Base-by-base conservation (phyloP, 257 asterid species). In the Voacanga thouarsii region DNA sequence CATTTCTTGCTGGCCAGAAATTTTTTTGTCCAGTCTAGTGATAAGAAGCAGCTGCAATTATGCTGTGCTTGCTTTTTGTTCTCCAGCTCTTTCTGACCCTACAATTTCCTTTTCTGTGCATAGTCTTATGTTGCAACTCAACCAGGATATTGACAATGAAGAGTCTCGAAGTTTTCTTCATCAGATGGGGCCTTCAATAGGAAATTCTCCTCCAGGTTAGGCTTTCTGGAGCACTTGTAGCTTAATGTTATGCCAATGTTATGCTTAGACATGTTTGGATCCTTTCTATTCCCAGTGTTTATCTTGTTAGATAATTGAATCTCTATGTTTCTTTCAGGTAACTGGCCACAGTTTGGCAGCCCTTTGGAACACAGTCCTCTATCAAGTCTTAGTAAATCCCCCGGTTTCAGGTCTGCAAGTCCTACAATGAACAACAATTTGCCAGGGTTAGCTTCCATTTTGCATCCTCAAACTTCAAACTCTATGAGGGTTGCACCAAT, bases 101-200 rank as follows among this genome's bases (percentile, higher is more conserved):
- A 44, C 63, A 49, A 21, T 23, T 75, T 65, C 61, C 78, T 59
- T 55, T 80, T 60, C 44, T 65, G 0, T 57, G 37, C 69, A 26
- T 77, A 92, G 97, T 83, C 82, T 86, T 71, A 83, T 88, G 85
- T 80, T 77, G 74, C 85, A 86, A 64, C 64, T 82, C 77, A 83
- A 75, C 80, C 90, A 82, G 75, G 97, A 90, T 24, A 81, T 57
- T 57, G 97, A 92, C 71, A 87, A 71, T 80, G 97, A 90, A 11
- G 94, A 88, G 49, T 60, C 85, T 65, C 72, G 76, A 78, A 83
- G 82, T 77, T 82, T 87, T 72, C 82, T 70, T 72, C 85, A 81
- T 68, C 92, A 85, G 60, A 79, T 86, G 45, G 91, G 87, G 68
- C 86, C 94, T 12, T 85, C 90, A 19, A 63, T 87, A 24, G 88